phyloP scores from a whole-genome alignment of 768 basidiomycete genomes.

The Terana coerulea region DNA sequence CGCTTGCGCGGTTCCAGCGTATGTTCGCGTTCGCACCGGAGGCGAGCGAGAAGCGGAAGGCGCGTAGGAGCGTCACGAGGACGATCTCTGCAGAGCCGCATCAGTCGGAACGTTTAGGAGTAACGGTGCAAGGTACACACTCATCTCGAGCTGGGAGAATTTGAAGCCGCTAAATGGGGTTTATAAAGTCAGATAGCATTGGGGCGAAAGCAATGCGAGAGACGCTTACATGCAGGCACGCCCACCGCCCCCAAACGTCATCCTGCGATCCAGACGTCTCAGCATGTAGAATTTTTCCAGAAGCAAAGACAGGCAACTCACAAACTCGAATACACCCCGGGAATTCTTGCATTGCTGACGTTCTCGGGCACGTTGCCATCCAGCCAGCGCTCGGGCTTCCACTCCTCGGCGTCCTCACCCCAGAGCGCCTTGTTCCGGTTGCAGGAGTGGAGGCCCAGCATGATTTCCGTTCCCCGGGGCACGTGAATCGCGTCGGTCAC shows the following conservation, averaged over 20 bases:
- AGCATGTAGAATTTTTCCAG: not conserved
- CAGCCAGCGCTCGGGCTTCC: slow-evolving; percentile 66
- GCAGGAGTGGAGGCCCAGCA: slow-evolving; percentile 39
- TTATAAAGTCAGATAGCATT: not conserved
- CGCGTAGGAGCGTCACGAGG: slow-evolving; percentile 22
- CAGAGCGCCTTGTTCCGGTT: slow-evolving; percentile 54
- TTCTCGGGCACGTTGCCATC: slow-evolving; percentile 15
- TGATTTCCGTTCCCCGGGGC: slow-evolving; percentile 43
- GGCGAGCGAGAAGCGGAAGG: slow-evolving; percentile 24
- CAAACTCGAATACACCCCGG: slow-evolving; percentile 22
- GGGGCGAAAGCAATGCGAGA: not conserved
- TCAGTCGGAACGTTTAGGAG: not conserved
- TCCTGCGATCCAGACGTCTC: not conserved
- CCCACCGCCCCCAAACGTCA: slow-evolving; percentile 7
- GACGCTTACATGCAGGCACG: slow-evolving; percentile 3
- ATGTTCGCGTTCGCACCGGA: slow-evolving; percentile 19
- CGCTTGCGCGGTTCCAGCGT: slow-evolving; percentile 27
- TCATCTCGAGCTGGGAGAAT: slow-evolving; percentile 25
- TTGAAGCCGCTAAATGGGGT: slow-evolving; percentile 16
- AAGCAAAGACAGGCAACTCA: not conserved
- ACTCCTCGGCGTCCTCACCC: slow-evolving; percentile 57
- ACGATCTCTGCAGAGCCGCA: slow-evolving; percentile 22
- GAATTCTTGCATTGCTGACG: slow-evolving; percentile 15
- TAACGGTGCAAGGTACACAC: too few relatives aligned
- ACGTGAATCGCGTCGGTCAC: slow-evolving; percentile 38